Evolutionary conservation across 139 green algal genomes (phyloP), one percentile per base, ranked within the genome.

Genomic region (Chlamydomonas sp.): DNA sequence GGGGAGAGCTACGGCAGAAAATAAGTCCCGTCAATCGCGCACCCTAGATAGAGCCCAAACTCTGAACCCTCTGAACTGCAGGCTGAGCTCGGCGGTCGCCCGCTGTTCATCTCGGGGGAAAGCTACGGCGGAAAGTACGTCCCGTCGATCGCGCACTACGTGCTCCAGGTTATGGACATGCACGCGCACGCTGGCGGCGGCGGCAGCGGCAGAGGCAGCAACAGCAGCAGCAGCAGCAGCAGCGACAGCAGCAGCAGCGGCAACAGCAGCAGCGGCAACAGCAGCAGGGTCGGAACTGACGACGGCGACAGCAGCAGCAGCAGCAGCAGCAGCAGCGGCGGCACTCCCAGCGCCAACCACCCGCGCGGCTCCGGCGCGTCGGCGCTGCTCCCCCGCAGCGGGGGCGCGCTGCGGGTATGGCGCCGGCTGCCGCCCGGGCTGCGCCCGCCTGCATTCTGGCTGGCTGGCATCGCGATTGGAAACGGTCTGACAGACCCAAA

Each of bases 101-200:
- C 83, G 3, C 58, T 88, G 2, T 82, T 88, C 73, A 85, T 88
- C 37, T 77, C 80, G 5, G 83, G 83, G 1, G 83, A 77, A 58
- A 80, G 71, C 60, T 86, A 86, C 49, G 80, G 66, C 0, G 80
- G 83, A n/a, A 88, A 88, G 65, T 88, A 88, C 58, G 68, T 88
- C 3, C 83, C 83, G 1, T 77, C 67, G 54, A 75, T 87, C n/a
- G 71, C 83, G 1, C 83, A 89, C 63, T 88, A 86, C 71, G 81
- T 89, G 13, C 70, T 90, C 24, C 72, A 87, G 30, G 67, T 65
- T 54, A 24, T 79, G 35, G 35, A 48, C 38, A 33, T 3, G 3
- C 22, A 65, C 49, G 29, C 69, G 26, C 30, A 33, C 24, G 39
- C 60, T 10, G 3, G 35, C 48, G 16, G 48, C 30, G 71, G 39